phyloP scores from a whole-genome alignment of 345 rosid genomes.

The Aquilaria malaccensis region DNA sequence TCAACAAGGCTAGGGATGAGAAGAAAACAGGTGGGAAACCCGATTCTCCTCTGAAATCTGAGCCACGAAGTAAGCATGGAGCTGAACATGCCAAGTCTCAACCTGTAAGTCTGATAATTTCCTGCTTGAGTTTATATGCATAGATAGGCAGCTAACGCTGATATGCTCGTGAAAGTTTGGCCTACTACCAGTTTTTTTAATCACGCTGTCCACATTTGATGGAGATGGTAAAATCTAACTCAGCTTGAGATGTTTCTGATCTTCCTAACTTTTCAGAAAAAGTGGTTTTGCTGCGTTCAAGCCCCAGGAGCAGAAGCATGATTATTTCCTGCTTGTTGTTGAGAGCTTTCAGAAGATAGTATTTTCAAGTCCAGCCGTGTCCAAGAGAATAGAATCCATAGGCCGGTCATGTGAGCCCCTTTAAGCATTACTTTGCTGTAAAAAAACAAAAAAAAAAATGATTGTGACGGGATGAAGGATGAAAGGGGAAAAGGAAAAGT shows the following conservation, averaged over 20 bases:
- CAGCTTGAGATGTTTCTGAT: no score
- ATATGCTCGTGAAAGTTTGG: no score
- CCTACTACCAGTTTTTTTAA: no score
- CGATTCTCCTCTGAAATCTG: conserved; percentile 41
- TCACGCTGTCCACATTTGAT: background rate
- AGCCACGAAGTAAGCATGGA: conserved; percentile 11
- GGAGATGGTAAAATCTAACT: no score
- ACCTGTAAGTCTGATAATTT: background rate
- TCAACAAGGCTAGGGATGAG: conserved; percentile 92
- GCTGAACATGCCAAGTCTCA: no score
- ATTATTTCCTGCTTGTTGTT: conserved; percentile 16
- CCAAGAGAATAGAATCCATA: background rate
- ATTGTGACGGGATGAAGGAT: background rate
- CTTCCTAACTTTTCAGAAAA: conserved; percentile 42
- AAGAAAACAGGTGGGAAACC: conserved; percentile 77
- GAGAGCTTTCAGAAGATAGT: conserved; percentile 23
- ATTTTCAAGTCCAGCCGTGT: conserved; percentile 28
- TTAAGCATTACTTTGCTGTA: no score
- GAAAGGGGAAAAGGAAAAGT: no score
- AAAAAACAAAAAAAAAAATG: background rate
- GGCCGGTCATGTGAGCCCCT: no score
- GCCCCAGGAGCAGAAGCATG: conserved; percentile 63
- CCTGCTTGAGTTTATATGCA: background rate
- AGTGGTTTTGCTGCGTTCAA: conserved; percentile 90
- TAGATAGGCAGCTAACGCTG: no score